Base-by-base conservation (phyloP, 2,329 filamentous ascomycete genomes). In the Apiospora sp. region DNA sequence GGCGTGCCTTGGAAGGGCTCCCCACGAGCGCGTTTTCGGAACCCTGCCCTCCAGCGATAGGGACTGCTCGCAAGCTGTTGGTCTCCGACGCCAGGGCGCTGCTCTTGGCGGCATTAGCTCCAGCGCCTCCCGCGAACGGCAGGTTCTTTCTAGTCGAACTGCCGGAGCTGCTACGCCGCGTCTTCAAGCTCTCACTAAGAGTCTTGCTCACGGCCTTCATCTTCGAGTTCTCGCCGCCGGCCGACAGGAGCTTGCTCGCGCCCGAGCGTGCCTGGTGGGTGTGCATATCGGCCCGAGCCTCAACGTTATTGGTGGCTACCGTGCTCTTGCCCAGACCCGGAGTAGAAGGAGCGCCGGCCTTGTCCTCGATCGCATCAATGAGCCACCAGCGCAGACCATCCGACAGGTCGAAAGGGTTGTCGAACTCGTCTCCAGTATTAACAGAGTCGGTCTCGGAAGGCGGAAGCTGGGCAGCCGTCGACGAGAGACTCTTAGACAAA, bases 351-450 rank as follows among this genome's bases (percentile, higher is more conserved):
- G 95, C 95, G 1, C 93, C 93, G 0, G 94, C 91, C 79, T 98
- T 98, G 82, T 99, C 96, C 83, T 99, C 96, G 1, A 90, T 88
- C 0, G 96, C 96, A 80, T 99, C 96, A 48, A 99, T 92, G 7
- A 99, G 89, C 82, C 98, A 98, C 96, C 96, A 99, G 46, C 96
- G 91, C 68, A 99, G 85, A 3, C 96, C 96, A 78, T 99, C 96
- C 0, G 95, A 98, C 16, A 99, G 88, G 78, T 98, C 95, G 81
- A 99, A 99, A 0, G 96, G 96, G 79, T 99, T 99, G 76, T 98
- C 96, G 75, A 98, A 95, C 75, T 97, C 94, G 54, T 92, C 91
- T 16, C 89, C 88, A 10, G 83, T 81, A 69, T 86, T 87, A 46
- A 86, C 78, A 1, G 87, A 88, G 72, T 88, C 87, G 1, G 84